Base-by-base conservation (phyloP, 148 eudicot genomes). In the Polygonum aviculare region DNA sequence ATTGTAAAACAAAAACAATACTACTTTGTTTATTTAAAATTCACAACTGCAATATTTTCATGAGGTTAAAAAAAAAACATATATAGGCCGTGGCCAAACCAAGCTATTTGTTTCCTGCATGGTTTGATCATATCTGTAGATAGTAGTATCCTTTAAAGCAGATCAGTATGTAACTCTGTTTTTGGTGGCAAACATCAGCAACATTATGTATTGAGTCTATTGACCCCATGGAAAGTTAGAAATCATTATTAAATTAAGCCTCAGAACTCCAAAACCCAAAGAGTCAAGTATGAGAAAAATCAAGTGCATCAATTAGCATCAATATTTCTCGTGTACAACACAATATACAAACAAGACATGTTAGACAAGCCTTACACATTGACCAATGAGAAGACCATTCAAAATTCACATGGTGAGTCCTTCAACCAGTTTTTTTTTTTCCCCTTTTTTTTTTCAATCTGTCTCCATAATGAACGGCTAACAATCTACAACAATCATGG, bases 301-400 rank as follows among this genome's bases (percentile, higher is more conserved):
- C 72, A 67, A 67, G 72, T 38, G 45, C 44, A 14, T 38, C 1
- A 67, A 67, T 67, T 38, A 67, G 72, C 45, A 67, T 63, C 69
- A 63, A 38, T 15, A 63, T 63, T 63, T 63, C 69, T 11, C 31
- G 69, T 12, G 15, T 60, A 60, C 69, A 4, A 60, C 69, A 60
- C 5, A 14, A 67, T 67, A 36, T 38, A 67, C 45, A 67, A 67
- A 38, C 72, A 38, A 15, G 45, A 38, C 44, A 12, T 11, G 45
- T 67, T 67, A 67, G 72, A 67, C 36, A 67, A 10, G 38, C 38
- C 72, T 67, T 67, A 67, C 72, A 67, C n/a, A 67, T 67, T 7
- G n/a, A 67, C 16, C 22, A 54, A 54, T 54, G 60, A 10, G 26
- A 54, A 54, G 22, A n/a, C 60, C 19, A 54, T 54, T 26, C 72